Conservation (phyloP, 2,329 filamentous ascomycete genomes). For the Ilyonectria sp. region DNA sequence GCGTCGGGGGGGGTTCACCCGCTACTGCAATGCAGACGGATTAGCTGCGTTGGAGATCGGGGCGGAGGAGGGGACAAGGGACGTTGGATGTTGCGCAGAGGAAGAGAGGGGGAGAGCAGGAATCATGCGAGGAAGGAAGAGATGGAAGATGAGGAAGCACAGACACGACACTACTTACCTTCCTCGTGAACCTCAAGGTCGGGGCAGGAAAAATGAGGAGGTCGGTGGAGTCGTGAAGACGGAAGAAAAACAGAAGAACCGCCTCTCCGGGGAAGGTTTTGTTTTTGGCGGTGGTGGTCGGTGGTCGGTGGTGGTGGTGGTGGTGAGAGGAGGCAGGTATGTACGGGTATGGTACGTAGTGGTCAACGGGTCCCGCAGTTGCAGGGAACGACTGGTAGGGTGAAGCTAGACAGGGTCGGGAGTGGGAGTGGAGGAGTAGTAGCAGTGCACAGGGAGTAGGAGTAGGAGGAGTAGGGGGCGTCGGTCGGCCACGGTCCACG, state of each 20-base stretch:
- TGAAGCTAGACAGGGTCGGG: slow-evolving; percentile 41
- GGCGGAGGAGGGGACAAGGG: slow-evolving; percentile 31
- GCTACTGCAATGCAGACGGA: slow-evolving; percentile 52
- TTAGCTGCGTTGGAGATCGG: slow-evolving; percentile 51
- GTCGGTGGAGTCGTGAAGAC: slow-evolving; percentile 55
- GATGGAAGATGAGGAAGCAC: slow-evolving; percentile 51
- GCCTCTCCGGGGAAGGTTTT: slow-evolving; percentile 51
- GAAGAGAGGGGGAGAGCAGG: slow-evolving; percentile 27
- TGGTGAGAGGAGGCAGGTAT: slow-evolving; percentile 52
- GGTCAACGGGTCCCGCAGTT: slow-evolving; percentile 40
- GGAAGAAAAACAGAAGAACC: slow-evolving; percentile 49
- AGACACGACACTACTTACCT: slow-evolving; percentile 34
- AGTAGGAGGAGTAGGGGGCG: slow-evolving; percentile 5
- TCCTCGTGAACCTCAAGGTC: slow-evolving; percentile 45
- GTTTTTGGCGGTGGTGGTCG: slow-evolving; percentile 52
- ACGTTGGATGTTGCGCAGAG: slow-evolving; percentile 30
- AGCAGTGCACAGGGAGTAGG: slow-evolving; percentile 1
- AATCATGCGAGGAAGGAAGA: slow-evolving; percentile 32
- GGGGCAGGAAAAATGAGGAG: slow-evolving; percentile 52
- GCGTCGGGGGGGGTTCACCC: slow-evolving; percentile 40
- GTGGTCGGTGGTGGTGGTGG: slow-evolving; percentile 38
- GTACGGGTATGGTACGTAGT: slow-evolving; percentile 49
- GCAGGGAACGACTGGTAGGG: slow-evolving; percentile 46
- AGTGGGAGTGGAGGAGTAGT: slow-evolving; percentile 30
- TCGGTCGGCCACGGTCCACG: slow-evolving; percentile 21